Base-by-base conservation (phyloP, 805 yeast species). In the Pichia phayaonensis region DNA sequence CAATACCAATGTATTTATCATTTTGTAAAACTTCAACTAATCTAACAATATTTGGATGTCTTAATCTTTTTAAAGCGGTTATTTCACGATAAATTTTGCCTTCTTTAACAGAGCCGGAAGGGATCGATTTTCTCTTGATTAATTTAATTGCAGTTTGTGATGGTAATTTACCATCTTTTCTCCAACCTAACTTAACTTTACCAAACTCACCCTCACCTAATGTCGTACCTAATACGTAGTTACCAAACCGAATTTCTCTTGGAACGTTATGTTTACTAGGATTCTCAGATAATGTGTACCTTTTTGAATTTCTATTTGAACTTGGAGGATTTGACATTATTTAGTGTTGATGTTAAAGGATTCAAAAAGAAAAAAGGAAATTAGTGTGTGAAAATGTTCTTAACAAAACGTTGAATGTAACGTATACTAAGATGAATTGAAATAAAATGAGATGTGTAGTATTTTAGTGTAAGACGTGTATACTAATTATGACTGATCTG, bases 181-280 rank as follows among this genome's bases (percentile, higher is more conserved):
- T 76, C 97, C 97, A 92, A 15, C 97, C 98, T 22, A 94, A 73
- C 65, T 92, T 94, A 52, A 94, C 99, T 67, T 94, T 92, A 52
- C 99, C 99, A 67, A 94, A 94, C 64, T 94, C 99, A 45, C 99
- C 99, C 69, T 94, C 97, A 34, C 99, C 99, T 15, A 94, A 71
- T 0, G 99, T 92, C 15, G 95, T 83, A 2, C 98, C 99, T 8
- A 94, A 75, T 22, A 87, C 79, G 62, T 90, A 94, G 15, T 87
- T 82, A 24, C 99, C 99, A 64, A 94, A 90, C 40, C 95, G 77
- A 21, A 85, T 83, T 62, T 85, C 90, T 55, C 85, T 73, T 54
- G 78, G 80, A 29, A 50, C 45, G 31, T 50, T 49, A 10, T 52
- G 40, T 21, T 49, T 54, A 8, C 41, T 44, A 3, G 42, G 39